Evolutionary conservation across 441 rosid species (phyloP), one percentile per base, ranked within the genome.

Genomic region (Metrosideros polymorpha): DNA sequence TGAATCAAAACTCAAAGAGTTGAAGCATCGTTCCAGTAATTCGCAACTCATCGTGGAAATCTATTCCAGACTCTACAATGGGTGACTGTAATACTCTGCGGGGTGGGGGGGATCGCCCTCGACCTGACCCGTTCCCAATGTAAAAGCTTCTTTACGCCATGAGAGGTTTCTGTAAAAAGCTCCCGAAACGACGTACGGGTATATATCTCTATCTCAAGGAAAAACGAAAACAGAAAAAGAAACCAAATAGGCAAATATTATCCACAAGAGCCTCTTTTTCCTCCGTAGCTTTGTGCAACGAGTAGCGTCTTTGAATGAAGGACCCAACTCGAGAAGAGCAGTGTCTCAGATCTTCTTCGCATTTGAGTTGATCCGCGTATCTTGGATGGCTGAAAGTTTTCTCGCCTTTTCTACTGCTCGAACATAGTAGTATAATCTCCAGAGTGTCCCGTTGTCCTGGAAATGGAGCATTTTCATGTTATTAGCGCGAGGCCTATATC

Each of bases 361-460:
- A 71, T 39, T 71, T 13, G 49, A 71, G n/a, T 71, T 4, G 1
- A 22, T 71, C 22, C 0, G 47, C 9, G 79, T 25, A 6, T 39
- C 49, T 71, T 71, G 49, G 39, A 71, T 39, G 79, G 79, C 79
- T 55, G 57, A 32, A 76, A 61, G 79, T 79, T 57, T 82, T 32
- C 51, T 87, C 51, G 93, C 93, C 83, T 87, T 91, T 76, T 92
- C 88, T 54, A 91, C 91, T 9, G 93, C 90, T 87, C 86, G 86
- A 35, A 90, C 90, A 56, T 91, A 92, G 89, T 87, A 90, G 86
- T 89, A 90, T 85, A 92, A 82, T 85, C 94, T 90, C 93, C 92
- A 92, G 13, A 92, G 93, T 4, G 92, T 92, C 25, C 43, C 25
- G n/a, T 92, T 88, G 71, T 93, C 94, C 94, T 92, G 91, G 85